Evolutionary conservation across 2,329 filamentous ascomycete genomes (phyloP), one percentile per base, ranked within the genome.

Genomic region (Colletotrichum eleusines): DNA sequence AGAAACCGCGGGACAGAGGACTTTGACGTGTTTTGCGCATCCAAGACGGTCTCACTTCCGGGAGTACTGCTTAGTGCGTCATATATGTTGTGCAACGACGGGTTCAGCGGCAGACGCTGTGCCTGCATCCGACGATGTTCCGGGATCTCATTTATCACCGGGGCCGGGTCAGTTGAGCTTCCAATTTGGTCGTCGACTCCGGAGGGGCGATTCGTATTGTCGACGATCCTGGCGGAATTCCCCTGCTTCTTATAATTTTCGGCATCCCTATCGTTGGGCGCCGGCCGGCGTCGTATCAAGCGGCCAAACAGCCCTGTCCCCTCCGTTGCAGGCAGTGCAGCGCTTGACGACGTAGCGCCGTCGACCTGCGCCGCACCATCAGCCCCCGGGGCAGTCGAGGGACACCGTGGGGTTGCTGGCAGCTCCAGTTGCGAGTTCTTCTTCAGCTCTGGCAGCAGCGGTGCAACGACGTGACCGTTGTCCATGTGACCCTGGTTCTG

Each of bases 381-480:
- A 20, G 51, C 26, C 28, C 35, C 53, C 18, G 53, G 26, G 53
- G 53, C 44, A 53, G 64, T 53, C 53, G 64, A 53, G 53, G 64
- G 51, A 63, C 33, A 38, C 35, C 3, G 48, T 40, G 42, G 53
- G 14, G 35, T 18, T 26, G 48, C 12, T 40, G 64, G 54, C 28
- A 63, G 58, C 64, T 63, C 58, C 31, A 71, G 44, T 46, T 63
- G 64, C 58, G 35, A 42, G 38, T 69, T 55, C 40, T 71, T 64
- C n/a, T 71, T 64, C 5, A 71, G 46, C 38, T 46, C 69, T 54
- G 64, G 64, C 51, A 71, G 64, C 51, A 71, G 64, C 44, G 69
- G 58, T 55, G 65, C 65, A 35, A 35, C 69, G 31, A 63, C 44
- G 57, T 57, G 67, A 57, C 63, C 67, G 55, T 48, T 70, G 31